Evolutionary conservation across 306 rosid genomes (phyloP), one percentile per base, ranked within the genome.

Genomic region (Corylus avellana): DNA sequence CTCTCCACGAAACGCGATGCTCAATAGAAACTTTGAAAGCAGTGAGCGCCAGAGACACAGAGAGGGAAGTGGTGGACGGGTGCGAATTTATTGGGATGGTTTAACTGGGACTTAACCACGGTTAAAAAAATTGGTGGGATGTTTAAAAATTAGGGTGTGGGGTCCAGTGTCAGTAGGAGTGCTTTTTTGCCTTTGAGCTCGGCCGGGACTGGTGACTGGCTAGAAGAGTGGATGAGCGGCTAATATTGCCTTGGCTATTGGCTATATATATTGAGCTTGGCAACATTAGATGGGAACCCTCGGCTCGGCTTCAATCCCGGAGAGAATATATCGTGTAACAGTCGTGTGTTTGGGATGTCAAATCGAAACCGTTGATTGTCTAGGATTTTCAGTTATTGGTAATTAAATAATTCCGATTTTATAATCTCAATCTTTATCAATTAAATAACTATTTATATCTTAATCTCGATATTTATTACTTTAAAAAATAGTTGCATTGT

Each of bases 1-100:
- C 11, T 37, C 53, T 18, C 62, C 70, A 67, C 72, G 76, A 18
- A 75, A 58, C 82, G 80, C 88, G 84, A 82, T 82, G 77, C 58
- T 63, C 85, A 90, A 89, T 87, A 55, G 12, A 0, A 48, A 85
- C 88, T 58, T 91, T 92, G 92, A 91, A 92, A 81, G 77, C 8
- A 88, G 87, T 63, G 85, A 88, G 97, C 97, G 97, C 87, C 83
- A 84, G 89, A 53, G 77, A 56, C 71, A 25, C 44, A 6, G 77
- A 20, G 29, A 76, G 22, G 14, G 12, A 22, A 8, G 66, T 5
- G 39, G 17, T 22, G 49, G 35, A 8, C 25, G 70, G 47, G 22
- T 20, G 81, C 54, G 32, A 71, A 83, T 89, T 82, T 90, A 92
- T 81, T 55, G 77, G 62, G 83, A 77, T 70, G 69, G 81, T 78